Conservation (phyloP, 805 yeast species). For the Yamadazyma sp. region DNA sequence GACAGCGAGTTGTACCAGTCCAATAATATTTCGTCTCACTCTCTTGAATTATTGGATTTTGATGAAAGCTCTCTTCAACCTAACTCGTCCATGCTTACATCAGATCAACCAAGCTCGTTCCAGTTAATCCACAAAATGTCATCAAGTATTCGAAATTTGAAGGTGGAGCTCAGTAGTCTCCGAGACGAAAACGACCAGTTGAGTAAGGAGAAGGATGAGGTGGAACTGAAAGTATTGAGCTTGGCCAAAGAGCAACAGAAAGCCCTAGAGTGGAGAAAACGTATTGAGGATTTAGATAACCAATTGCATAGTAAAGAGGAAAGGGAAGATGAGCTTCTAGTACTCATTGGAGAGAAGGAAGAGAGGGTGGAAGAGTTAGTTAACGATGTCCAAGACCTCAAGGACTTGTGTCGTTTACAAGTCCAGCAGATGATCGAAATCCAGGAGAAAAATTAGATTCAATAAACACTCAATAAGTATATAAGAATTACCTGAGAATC, state of each 20-base stretch:
- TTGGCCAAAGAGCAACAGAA: conserved; percentile 27
- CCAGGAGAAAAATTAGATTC: conserved; percentile 32
- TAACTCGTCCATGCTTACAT: conserved; percentile 1
- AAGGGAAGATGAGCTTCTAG: conserved; percentile 56
- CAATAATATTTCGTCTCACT: conserved; percentile 6
- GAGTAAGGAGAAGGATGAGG: conserved; percentile 57
- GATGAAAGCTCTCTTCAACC: conserved; percentile 3
- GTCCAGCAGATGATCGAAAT: conserved; percentile 81
- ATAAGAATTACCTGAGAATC: too few relatives aligned
- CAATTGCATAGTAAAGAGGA: conserved; percentile 7
- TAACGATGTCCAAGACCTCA: conserved; percentile 87
- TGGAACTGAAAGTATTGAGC: conserved; percentile 65
- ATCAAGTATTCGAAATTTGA: conserved; percentile 72
- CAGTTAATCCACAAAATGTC: conserved; percentile 77
- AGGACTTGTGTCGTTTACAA: conserved; percentile 78
- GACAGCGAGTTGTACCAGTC: conserved; percentile 6
- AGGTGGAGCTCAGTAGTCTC: conserved; percentile 67
- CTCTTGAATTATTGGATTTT: conserved; percentile 7
- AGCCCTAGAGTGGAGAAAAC: conserved; percentile 26
- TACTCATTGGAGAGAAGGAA: conserved; percentile 79
- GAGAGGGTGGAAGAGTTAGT: conserved; percentile 81
- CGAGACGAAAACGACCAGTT: conserved; percentile 61
- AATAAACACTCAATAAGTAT: too few relatives aligned
- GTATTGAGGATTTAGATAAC: conserved; percentile 28
- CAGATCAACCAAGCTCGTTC: conserved; percentile 25